phyloP scores from a whole-genome alignment of 106 monocot genomes.

The Dioscorea dumetorum region DNA sequence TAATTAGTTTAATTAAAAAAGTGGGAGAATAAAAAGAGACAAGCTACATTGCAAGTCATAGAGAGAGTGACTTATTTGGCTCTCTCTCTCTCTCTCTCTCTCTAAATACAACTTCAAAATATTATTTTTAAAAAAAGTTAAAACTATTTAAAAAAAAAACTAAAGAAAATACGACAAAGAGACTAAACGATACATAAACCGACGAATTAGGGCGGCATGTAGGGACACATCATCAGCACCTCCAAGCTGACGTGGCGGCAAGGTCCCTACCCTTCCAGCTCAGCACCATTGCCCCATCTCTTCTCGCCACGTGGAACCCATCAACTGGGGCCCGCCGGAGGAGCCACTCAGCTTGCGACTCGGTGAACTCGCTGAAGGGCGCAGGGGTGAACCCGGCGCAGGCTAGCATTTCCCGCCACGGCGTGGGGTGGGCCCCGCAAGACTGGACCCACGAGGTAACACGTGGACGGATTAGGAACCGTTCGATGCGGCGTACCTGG shows the following conservation, averaged over 20 bases:
- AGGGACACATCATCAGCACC: constrained; percentile 7
- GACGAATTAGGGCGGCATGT: too few species aligned
- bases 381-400: constrained; percentile 26
- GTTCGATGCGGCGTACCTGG: too few species aligned
- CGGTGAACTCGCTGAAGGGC: constrained; percentile 50
- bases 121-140: too few species aligned
- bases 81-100: neutral
- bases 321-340: constrained; percentile 27
- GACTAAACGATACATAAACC: too few species aligned
- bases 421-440: neutral
- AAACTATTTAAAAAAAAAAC: too few species aligned
- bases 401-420: constrained; percentile 36
- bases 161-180: too few species aligned
- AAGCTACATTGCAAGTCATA: neutral
- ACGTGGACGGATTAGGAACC: too few species aligned
- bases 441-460: too few species aligned
- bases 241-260: constrained; percentile 61
- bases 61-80: neutral
- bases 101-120: too few species aligned
- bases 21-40: neutral
- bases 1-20: neutral
- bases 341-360: constrained; percentile 75
- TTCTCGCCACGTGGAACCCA: constrained; percentile 59
- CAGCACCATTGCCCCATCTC: constrained; percentile 44
- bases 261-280: constrained; percentile 61